A percentile compares a stretch with the other conserved stretches of the same genome.
phyloP scores from a whole-genome alignment of 257 asterid genomes.

The Primulina huaijiensis region DNA sequence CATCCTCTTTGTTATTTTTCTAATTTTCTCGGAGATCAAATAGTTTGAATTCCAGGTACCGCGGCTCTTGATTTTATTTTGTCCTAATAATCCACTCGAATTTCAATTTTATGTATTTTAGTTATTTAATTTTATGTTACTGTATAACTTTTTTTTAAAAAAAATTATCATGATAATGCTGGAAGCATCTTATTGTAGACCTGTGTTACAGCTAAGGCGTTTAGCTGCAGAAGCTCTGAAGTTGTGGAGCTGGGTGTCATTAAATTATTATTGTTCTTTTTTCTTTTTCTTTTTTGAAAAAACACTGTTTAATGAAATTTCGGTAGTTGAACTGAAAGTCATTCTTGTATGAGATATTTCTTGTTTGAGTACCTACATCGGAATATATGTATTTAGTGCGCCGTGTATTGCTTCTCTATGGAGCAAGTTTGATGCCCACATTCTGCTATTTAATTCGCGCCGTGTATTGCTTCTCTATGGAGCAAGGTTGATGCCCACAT shows the following conservation, averaged over 20 bases:
- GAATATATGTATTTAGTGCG: background rate
- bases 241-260: constrained; percentile 21
- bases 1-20: background rate
- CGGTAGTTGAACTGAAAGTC: background rate
- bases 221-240: constrained; percentile 25
- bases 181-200: constrained; percentile 20
- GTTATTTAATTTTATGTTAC: background rate
- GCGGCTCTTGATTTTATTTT: constrained; percentile 12
- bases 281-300: background rate
- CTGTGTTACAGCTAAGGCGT: constrained; percentile 27
- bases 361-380: background rate
- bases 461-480: background rate
- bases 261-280: constrained; percentile 9
- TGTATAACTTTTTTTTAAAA: background rate
- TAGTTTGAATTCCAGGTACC: constrained; percentile 32
- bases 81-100: background rate
- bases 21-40: constrained; percentile 31
- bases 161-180: constrained; percentile 24
- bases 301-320: background rate
- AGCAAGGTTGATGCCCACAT: background rate
- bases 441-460: background rate
- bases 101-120: constrained; percentile 5
- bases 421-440: background rate
- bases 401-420: background rate
- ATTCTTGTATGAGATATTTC: background rate